phyloP scores from a whole-genome alignment of 176 grass and related monocot genomes.

The Poa pratensis region DNA sequence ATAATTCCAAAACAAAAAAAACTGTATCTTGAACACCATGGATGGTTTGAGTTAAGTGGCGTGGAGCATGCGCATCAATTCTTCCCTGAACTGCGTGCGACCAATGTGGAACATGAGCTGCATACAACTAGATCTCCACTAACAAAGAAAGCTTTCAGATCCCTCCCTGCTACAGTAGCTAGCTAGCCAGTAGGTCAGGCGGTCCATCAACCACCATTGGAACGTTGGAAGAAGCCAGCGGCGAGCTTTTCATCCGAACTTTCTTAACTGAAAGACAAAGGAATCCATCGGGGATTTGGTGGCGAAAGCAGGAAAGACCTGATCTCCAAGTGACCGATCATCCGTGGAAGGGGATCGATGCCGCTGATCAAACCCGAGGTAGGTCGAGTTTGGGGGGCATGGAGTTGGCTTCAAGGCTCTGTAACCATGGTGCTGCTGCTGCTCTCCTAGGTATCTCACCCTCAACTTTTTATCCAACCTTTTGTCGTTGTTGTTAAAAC shows the following conservation, averaged over 20 bases:
- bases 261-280: slow-evolving; percentile 47
- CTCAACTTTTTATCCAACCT: slow-evolving; percentile 38
- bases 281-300: slow-evolving; percentile 43
- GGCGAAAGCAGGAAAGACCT: slow-evolving; percentile 39
- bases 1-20: background rate
- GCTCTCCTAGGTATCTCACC: slow-evolving; percentile 30
- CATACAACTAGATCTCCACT: slow-evolving; percentile 32
- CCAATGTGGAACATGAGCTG: slow-evolving; percentile 27
- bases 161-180: background rate
- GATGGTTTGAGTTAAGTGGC: background rate
- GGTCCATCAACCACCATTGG: background rate
- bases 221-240: slow-evolving; percentile 8
- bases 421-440: background rate
- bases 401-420: slow-evolving; percentile 59
- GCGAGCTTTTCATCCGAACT: background rate
- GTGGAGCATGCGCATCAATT: background rate
- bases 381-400: slow-evolving; percentile 10
- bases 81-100: background rate
- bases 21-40: background rate
- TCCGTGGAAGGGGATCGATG: background rate
- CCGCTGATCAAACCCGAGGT: background rate
- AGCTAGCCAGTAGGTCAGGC: slow-evolving; percentile 13
- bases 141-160: slow-evolving; percentile 12
- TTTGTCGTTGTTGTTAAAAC: slow-evolving; percentile 20
- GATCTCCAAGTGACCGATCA: slow-evolving; percentile 9